A percentile compares a stretch with the other conserved stretches of the same genome.
Conservation (phyloP, 139 green algal genomes). For the Zygnema circumcarinatum region DNA sequence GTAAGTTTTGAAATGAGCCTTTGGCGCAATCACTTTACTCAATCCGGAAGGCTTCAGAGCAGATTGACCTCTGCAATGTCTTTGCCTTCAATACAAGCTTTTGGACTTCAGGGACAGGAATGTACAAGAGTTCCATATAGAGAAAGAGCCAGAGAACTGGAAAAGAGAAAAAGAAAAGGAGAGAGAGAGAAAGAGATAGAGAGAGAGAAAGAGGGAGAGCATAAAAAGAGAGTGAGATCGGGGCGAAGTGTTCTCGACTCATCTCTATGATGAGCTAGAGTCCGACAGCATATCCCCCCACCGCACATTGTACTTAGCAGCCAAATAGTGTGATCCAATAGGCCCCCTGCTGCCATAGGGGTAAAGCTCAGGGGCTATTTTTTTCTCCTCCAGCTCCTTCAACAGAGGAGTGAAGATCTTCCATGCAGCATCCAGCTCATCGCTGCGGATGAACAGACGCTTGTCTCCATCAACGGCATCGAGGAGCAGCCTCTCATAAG, state of each 20-base stretch:
- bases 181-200: not conserved
- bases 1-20: no score
- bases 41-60: no score
- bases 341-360: constrained; percentile 95
- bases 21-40: no score
- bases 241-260: not conserved
- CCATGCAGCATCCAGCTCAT: constrained; percentile 94
- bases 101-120: no score
- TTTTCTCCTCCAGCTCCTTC: constrained; percentile 62
- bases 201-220: not conserved
- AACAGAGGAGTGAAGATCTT: constrained; percentile 94
- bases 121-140: not conserved
- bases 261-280: not conserved
- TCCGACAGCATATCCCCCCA: constrained; percentile 82
- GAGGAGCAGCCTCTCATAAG: constrained; percentile 98
- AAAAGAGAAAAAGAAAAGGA: not conserved
- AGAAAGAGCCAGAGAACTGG: not conserved
- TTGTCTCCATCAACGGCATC: constrained; percentile 95
- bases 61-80: no score
- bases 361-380: constrained; percentile 92
- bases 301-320: constrained; percentile 92
- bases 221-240: not conserved
- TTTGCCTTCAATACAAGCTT: no score
- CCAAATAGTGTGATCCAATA: constrained; percentile 96
- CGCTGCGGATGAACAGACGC: constrained; percentile 88